Base-by-base conservation (phyloP, 2,329 filamentous ascomycete genomes). In the Hypomyces perniciosus region DNA sequence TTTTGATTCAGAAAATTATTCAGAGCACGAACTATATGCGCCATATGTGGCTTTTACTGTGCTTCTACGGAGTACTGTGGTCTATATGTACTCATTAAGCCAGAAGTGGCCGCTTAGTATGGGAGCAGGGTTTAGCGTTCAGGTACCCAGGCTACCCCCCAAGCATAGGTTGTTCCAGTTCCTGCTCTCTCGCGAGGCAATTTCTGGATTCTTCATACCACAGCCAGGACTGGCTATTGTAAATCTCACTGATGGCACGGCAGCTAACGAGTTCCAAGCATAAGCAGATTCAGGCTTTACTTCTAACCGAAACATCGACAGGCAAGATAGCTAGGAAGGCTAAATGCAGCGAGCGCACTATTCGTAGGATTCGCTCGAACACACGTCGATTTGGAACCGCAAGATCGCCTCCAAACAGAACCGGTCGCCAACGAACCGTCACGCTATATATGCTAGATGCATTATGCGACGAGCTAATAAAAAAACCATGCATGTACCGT, bases 321-420 rank as follows among this genome's bases (percentile, higher is more conserved):
- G 29, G 44, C 44, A 34, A 37, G 13, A 46, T 46, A 28, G 33
- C 33, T 10, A 37, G 27, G 44, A 34, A 46, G 37, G 44, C 37
- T 29, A n/a, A 27, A 26, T 46, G 44, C 31, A 46, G 10, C 44
- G 44, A 46, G 44, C 33, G 33, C 26, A 20, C 20, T 26, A 20
- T 46, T 12, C 44, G 30, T 34, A 35, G 44, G 27, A 35, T 46
- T 37, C 44, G 44, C 44, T 46, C 9, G 5, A 46, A 46, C 31
- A 10, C 13, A 35, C 44, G 31, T 28, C 44, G 44, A 34, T 46
- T 46, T 46, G 30, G 33, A 35, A 37, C 44, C 29, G 37, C 44
- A 29, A 6, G 13, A 35, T 31, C 44, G 31, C 44, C 44, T 4
- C 30, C 29, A 28, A 46, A 46, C 31, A n/a, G 30, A 46, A 35